Conservation (phyloP, 202 grass and related monocot genomes). For the Zizania palustris region DNA sequence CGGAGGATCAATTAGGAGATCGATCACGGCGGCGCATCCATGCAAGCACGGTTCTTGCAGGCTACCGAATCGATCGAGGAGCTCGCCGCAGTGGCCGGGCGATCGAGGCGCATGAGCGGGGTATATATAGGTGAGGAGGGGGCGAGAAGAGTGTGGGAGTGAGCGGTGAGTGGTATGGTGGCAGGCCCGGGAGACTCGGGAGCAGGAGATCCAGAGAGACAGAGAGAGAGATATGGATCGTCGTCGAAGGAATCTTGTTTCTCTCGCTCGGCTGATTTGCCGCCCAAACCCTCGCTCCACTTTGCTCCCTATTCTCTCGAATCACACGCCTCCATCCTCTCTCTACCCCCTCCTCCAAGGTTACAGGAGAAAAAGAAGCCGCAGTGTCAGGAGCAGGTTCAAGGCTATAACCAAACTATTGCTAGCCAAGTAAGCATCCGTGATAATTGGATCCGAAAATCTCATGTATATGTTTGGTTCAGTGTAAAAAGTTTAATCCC, state of each 20-base stretch:
- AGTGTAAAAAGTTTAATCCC: no score
- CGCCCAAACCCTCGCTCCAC: slow-evolving; percentile 65
- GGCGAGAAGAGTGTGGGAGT: slow-evolving; percentile 29
- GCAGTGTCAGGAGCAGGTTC: slow-evolving; percentile 1
- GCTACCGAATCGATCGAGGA: slow-evolving; percentile 50
- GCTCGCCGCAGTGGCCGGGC: background rate
- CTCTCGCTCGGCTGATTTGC: slow-evolving; percentile 34
- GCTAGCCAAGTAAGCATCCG: background rate
- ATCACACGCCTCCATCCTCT: slow-evolving; percentile 15
- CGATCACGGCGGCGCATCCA: background rate
- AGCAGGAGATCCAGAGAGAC: slow-evolving; percentile 45
- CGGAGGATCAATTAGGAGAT: background rate
- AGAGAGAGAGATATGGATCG: slow-evolving; percentile 21
- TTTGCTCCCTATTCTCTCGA: slow-evolving; percentile 44
- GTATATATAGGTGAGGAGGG: slow-evolving; percentile 46
- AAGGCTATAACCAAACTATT: no score
- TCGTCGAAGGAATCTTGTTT: slow-evolving; percentile 45
- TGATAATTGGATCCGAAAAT: background rate
- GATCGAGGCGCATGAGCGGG: slow-evolving; percentile 26
- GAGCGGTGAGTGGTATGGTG: slow-evolving; percentile 33
- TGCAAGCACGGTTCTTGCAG: slow-evolving; percentile 37
- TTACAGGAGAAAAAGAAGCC: slow-evolving; percentile 30
- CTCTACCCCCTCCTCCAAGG: slow-evolving; percentile 36
- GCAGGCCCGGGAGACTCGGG: slow-evolving; percentile 37
- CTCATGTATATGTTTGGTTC: no score